Conservation (phyloP, 148 eudicot genomes). For the Amaranthus palmeri region DNA sequence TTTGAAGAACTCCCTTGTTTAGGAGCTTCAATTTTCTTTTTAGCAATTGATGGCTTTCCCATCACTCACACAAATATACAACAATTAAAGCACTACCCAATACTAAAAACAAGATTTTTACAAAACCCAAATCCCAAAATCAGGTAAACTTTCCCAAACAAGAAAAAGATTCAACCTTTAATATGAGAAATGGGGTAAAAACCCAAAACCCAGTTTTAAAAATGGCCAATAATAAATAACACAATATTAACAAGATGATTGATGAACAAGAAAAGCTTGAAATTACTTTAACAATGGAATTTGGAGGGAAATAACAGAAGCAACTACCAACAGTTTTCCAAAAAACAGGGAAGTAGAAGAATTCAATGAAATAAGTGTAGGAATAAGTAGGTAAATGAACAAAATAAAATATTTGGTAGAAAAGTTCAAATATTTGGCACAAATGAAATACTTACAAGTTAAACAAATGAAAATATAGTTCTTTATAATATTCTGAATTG, state of each 20-base stretch:
- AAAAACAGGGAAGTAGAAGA: slow-evolving; percentile 11
- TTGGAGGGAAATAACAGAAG: not conserved
- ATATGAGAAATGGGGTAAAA: not conserved
- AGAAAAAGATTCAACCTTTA: slow-evolving; percentile 16
- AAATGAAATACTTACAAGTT: not conserved
- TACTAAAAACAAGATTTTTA: slow-evolving; percentile 1
- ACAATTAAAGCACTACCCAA: slow-evolving; percentile 9
- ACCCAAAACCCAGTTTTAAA: slow-evolving; percentile 21
- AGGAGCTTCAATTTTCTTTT: slow-evolving; percentile 36
- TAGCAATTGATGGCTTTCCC: slow-evolving; percentile 80
- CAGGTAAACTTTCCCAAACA: slow-evolving; percentile 9
- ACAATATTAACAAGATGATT: not conserved
- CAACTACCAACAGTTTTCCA: not conserved
- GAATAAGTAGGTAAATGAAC: slow-evolving; percentile 21
- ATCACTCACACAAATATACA: slow-evolving; percentile 23
- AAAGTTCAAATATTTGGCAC: not conserved
- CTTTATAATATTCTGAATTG: not conserved
- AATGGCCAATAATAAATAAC: not conserved
- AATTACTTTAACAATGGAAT: slow-evolving; percentile 6
- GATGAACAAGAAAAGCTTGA: slow-evolving; percentile 11
- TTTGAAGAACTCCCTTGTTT: slow-evolving; percentile 34
- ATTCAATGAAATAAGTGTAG: slow-evolving; percentile 10
- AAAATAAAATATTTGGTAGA: not conserved
- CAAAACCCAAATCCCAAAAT: slow-evolving; percentile 20
- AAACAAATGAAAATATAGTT: not conserved